These are phyloP conservation scores for Magnaporthiopsis incrustans DNA, from an alignment of 2,329 filamentous ascomycete genomes.

Conservation along the genomic window DNA sequence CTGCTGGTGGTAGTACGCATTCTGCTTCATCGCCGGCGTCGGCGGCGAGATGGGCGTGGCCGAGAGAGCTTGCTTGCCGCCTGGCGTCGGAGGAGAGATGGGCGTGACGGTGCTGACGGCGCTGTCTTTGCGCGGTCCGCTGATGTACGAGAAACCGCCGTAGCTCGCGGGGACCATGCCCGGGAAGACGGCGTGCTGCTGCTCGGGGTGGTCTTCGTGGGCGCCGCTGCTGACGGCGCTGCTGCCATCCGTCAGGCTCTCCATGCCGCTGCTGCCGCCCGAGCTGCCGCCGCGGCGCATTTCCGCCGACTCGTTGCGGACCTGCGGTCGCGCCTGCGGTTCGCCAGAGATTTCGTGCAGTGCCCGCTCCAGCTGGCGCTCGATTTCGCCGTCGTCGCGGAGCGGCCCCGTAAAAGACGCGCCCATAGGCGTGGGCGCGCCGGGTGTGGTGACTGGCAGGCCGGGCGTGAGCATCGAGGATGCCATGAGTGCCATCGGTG, in stretches of 20 bases:
- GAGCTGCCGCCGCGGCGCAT: conserved; percentile 6
- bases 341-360: conserved; percentile 3
- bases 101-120: conserved; percentile 1
- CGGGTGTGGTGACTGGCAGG: background rate
- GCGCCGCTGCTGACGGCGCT: conserved; percentile 10
- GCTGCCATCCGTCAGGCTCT: conserved; percentile 23
- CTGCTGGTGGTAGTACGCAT: background rate
- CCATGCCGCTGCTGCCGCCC: conserved; percentile 14
- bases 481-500: background rate
- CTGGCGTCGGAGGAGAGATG: background rate
- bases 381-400: conserved; percentile 4
- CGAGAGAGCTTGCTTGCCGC: background rate
- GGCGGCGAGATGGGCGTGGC: background rate
- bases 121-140: background rate
- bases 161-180: conserved; percentile 1
- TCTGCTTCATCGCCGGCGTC: background rate
- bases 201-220: background rate
- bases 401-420: background rate
- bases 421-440: background rate
- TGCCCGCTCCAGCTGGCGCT: background rate
- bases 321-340: background rate
- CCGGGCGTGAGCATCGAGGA: background rate
- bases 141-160: background rate
- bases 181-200: background rate
- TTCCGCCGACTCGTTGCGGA: background rate